Evolutionary conservation across 176 grass and related monocot genomes (phyloP), one percentile per base, ranked within the genome.

Genomic region (Melocanna baccifera): DNA sequence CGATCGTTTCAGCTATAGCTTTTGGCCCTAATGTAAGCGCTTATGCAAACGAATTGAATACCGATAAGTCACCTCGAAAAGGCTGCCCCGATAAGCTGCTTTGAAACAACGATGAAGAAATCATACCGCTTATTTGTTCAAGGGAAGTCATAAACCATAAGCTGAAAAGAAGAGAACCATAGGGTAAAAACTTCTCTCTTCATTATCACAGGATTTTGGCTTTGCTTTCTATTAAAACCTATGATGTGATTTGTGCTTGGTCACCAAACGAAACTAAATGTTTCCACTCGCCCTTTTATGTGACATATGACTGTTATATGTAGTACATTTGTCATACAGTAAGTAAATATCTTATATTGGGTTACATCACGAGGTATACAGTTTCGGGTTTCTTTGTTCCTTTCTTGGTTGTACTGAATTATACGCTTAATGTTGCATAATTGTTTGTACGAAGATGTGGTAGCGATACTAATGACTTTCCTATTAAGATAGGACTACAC

Each of bases 221-320:
- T 77, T 82, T 76, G 43, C 62, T 57, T 57, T 59, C 41, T 72
- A 34, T 34, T 8, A 22, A 75, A 57, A 59, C 3, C 41, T 18
- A 37, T 39, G n/a, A 36, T 61, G 19, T 40, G 20, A n/a, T 36
- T 69, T 69, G 41, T 76, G 5, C 7, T 11, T 62, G 53, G 0
- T 1, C 28, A 2, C 32, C 11, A 76, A 37, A 67, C 0, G 23
- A 39, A 81, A 57, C n/a, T 47, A 63, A 62, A 48, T 13, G 61
- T 67, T 75, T 81, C 25, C 39, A 76, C 50, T 81, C 20, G 26
- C 47, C 9, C 62, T 55, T 43, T 86, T 71, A 46, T 67, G 77
- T 23, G 34, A 42, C 25, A 25, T 50, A 50, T 64, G 20, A 19
- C 20, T 75, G 43, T 25, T 75, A 18, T 37, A 75, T 25, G 55